Evolutionary conservation across 495 filamentous ascomycete genomes (phyloP).

Genomic region (Neurospora terricola): DNA sequence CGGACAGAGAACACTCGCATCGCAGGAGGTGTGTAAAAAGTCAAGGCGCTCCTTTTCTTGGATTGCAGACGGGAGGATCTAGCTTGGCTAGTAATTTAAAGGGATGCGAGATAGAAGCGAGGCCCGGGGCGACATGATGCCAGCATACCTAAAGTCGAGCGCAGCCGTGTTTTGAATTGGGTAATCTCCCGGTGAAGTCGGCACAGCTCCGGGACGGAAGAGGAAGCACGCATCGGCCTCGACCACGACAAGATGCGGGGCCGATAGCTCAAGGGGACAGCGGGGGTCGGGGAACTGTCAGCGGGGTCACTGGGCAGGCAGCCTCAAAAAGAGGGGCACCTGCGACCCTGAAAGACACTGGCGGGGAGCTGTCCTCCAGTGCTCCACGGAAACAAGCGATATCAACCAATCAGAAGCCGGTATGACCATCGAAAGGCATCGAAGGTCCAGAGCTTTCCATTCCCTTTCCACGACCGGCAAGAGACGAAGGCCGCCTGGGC

Average conservation of each 20-base stretch:
- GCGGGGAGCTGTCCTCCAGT: slow-evolving; percentile 11
- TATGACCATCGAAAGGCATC: slow-evolving; percentile 23
- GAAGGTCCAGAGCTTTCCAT: slow-evolving; percentile 26
- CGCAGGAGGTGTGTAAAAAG: neutral
- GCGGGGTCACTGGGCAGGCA: slow-evolving; percentile 6
- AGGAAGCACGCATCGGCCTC: neutral
- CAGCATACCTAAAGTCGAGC: neutral
- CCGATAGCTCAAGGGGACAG: neutral
- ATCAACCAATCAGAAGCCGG: slow-evolving; percentile 14
- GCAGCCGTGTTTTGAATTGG: neutral
- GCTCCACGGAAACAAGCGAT: neutral
- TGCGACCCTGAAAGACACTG: slow-evolving; percentile 5
- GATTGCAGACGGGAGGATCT: neutral
- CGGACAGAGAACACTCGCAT: neutral
- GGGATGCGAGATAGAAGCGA: neutral
- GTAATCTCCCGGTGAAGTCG: neutral
- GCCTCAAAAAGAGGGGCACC: slow-evolving; percentile 3
- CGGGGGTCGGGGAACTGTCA: neutral
- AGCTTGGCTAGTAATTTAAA: neutral
- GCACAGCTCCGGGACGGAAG: neutral
- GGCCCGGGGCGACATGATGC: neutral
- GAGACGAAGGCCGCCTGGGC: neutral
- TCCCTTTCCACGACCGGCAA: slow-evolving; percentile 5
- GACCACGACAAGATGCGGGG: neutral
- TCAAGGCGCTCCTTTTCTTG: neutral